These are phyloP conservation scores for Fusarium udum DNA, from an alignment of 2,329 filamentous ascomycete species.

Conservation along the genomic window DNA sequence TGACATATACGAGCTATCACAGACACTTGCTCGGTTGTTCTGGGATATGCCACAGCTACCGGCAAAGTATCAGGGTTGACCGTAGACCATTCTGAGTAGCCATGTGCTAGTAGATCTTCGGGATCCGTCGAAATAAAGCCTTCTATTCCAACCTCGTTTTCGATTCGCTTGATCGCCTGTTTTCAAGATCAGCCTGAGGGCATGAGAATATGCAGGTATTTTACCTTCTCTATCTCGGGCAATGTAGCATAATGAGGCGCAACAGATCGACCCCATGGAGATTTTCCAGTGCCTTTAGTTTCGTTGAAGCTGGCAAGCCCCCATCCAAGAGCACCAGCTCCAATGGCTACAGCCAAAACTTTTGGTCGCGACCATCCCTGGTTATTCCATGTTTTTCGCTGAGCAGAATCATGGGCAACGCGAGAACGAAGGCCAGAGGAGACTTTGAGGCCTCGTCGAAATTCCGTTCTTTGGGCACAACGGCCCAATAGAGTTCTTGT, in stretches of 20 bases:
- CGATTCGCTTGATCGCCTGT: conserved; percentile 66
- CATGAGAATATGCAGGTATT: conserved; percentile 16
- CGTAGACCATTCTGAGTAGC: conserved; percentile 75
- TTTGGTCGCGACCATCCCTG: conserved; percentile 45
- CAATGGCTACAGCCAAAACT: conserved; percentile 52
- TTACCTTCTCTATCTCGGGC: conserved; percentile 55
- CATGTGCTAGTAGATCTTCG: conserved; percentile 68
- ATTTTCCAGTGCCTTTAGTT: conserved; percentile 3
- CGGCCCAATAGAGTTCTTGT: conserved; percentile 32
- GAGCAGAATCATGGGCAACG: conserved; percentile 6
- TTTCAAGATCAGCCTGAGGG: conserved; percentile 3
- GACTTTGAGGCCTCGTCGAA: conserved; percentile 25
- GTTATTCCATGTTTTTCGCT: conserved; percentile 3
- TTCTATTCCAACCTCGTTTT: conserved; percentile 56
- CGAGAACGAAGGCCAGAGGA: conserved; percentile 10
- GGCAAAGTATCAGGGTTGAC: conserved; percentile 68
- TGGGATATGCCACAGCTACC: conserved; percentile 72
- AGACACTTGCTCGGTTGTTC: conserved; percentile 68
- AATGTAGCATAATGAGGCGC: conserved; percentile 52
- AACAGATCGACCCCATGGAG: conserved; percentile 28
- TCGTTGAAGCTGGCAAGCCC: conserved; percentile 48
- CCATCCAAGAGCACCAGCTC: conserved; percentile 54
- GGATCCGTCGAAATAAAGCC: conserved; percentile 71
- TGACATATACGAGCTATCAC: conserved; percentile 74
- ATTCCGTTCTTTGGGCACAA: conserved; percentile 12